Conservation (phyloP, 2,329 filamentous ascomycete species). For the Botrytis elliptica region DNA sequence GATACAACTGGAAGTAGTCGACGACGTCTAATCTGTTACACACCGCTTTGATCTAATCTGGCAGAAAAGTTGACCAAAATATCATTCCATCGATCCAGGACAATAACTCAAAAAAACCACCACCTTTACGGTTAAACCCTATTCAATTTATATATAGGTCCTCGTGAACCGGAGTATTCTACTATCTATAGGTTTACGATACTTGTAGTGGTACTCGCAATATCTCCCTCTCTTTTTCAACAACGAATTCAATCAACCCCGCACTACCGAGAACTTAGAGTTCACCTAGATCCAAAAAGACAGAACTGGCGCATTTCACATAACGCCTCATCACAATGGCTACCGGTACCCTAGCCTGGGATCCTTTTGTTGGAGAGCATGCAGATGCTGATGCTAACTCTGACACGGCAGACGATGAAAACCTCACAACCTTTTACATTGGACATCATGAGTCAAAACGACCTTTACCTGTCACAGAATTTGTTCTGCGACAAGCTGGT, state of each 20-base stretch:
- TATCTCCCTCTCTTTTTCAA: not conserved
- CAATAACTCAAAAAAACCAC: not conserved
- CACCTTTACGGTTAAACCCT: not conserved
- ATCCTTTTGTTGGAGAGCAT: conserved; percentile 10
- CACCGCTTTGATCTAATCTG: conserved; percentile 2
- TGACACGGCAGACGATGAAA: conserved; percentile 34
- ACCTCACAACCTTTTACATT: conserved; percentile 59
- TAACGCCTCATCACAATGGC: conserved; percentile 5
- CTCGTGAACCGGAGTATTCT: not conserved
- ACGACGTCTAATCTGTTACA: not conserved
- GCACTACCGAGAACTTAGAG: not conserved
- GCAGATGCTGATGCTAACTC: conserved; percentile 26
- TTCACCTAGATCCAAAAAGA: not conserved
- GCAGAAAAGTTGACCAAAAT: conserved; percentile 15
- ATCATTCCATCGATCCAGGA: conserved; percentile 3
- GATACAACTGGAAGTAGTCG: not conserved
- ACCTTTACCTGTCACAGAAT: conserved; percentile 57
- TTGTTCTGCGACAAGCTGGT: conserved; percentile 65
- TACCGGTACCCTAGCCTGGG: conserved; percentile 9
- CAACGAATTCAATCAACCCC: not conserved
- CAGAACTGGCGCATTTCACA: conserved; percentile 1
- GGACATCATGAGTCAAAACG: conserved; percentile 71
- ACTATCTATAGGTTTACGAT: not conserved
- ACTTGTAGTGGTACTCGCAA: not conserved
- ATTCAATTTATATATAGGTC: not conserved